Conservation (phyloP, 108 stramenopile genomes). For the Cyclotella distinguenda region DNA sequence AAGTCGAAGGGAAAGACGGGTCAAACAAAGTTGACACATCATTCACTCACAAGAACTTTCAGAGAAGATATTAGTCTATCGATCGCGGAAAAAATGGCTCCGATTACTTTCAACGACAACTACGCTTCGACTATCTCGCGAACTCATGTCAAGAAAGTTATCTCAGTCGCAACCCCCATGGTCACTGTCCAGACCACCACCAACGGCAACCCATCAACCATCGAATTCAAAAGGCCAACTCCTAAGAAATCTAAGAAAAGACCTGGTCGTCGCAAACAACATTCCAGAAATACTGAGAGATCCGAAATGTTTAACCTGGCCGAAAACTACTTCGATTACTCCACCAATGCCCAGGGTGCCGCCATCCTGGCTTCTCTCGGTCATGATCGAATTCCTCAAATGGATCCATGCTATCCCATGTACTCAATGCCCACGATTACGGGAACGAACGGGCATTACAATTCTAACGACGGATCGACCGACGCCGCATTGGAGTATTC, state of each 20-base stretch:
- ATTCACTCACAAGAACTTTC: too few relatives aligned
- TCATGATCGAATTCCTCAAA: background rate
- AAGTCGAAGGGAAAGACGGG: too few relatives aligned
- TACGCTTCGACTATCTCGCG: background rate
- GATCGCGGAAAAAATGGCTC: background rate
- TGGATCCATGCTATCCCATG: background rate
- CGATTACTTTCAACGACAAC: background rate
- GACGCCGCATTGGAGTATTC: background rate
- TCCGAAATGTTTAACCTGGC: background rate
- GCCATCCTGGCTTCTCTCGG: slow-evolving; percentile 21
- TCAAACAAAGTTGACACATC: too few relatives aligned
- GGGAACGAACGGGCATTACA: background rate
- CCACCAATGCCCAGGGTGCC: slow-evolving; percentile 21
- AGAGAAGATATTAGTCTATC: too few relatives aligned
- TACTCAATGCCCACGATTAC: background rate
- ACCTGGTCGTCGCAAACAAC: background rate
- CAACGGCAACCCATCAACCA: background rate
- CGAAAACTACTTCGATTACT: background rate
- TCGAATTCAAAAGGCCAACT: slow-evolving; percentile 3
- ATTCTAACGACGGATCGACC: background rate
- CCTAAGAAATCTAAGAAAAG: slow-evolving; percentile 18
- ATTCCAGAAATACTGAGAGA: background rate
- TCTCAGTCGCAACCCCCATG: background rate
- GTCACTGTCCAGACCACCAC: background rate
- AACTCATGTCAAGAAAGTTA: background rate